Evolutionary conservation across 2,329 filamentous ascomycete genomes (phyloP).

Genomic region (Colletotrichum sp.): DNA sequence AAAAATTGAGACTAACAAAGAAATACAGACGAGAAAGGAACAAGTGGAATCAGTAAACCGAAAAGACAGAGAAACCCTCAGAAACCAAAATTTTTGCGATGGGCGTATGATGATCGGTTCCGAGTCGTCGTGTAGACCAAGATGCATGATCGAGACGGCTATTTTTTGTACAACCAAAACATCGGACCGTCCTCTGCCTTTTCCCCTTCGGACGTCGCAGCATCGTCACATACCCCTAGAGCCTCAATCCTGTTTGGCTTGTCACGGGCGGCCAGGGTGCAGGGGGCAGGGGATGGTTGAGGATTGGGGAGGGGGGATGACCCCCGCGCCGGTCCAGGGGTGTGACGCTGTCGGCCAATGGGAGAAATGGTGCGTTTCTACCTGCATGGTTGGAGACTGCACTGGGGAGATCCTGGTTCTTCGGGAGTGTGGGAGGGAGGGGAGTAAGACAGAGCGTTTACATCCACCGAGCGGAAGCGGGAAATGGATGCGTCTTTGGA

Average conservation of each 20-base stretch:
- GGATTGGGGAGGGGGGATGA: not conserved
- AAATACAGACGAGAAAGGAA: not conserved
- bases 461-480: not conserved
- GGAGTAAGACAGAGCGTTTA: not conserved
- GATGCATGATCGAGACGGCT: not conserved
- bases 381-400: not conserved
- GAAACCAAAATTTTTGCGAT: not conserved
- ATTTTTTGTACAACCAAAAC: not conserved
- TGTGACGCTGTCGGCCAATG: not conserved
- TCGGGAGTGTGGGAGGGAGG: not conserved
- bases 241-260: conserved; percentile 2
- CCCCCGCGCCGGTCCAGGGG: not conserved
- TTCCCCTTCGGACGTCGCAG: conserved; percentile 8
- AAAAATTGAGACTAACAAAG: not conserved
- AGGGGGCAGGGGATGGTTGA: not conserved
- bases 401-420: not conserved
- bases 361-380: conserved; percentile 2
- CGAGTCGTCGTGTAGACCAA: not conserved
- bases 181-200: not conserved
- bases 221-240: conserved; percentile 9
- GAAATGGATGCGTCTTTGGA: not conserved
- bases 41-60: not conserved
- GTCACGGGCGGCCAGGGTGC: not conserved
- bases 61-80: not conserved
- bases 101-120: not conserved